phyloP scores from a whole-genome alignment of 805 yeast species.

The Ascoidea tarda region DNA sequence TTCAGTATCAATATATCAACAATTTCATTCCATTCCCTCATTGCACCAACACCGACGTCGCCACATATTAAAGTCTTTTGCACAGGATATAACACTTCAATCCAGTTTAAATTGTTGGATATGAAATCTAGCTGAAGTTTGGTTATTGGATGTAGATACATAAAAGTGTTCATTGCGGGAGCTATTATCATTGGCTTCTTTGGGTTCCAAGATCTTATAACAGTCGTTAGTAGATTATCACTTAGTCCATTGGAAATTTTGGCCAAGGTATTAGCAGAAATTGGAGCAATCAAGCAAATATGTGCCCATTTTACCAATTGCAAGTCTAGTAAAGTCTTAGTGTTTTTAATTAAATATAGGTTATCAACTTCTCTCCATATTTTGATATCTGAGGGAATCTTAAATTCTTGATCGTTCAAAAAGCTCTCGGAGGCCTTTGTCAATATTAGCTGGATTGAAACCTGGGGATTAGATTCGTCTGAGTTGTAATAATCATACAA shows the following conservation, averaged over 20 bases:
- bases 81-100: conserved; percentile 62
- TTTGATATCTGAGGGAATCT: conserved; percentile 60
- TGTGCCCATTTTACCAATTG: conserved; percentile 81
- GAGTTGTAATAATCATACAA: conserved; percentile 67
- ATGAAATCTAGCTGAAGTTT: conserved; percentile 51
- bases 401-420: conserved; percentile 29
- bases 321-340: conserved; percentile 40
- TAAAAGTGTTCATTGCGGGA: conserved; percentile 74
- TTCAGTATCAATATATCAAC: conserved; percentile 32
- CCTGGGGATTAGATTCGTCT: conserved; percentile 18
- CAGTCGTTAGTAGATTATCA: conserved; percentile 60
- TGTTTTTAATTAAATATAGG: too few species aligned
- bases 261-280: conserved; percentile 68
- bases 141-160: conserved; percentile 69
- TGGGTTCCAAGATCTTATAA: conserved; percentile 68
- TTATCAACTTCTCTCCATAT: conserved; percentile 81
- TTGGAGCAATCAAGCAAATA: conserved; percentile 58
- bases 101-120: conserved; percentile 61
- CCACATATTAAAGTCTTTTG: conserved; percentile 73
- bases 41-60: conserved; percentile 84
- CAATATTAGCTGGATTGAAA: conserved; percentile 74
- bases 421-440: conserved; percentile 71
- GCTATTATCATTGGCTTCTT: conserved; percentile 60
- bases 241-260: conserved; percentile 67
- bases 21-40: conserved; percentile 80